phyloP scores from a whole-genome alignment of 768 basidiomycete genomes.

The Pseudohyphozyma bogoriensis region DNA sequence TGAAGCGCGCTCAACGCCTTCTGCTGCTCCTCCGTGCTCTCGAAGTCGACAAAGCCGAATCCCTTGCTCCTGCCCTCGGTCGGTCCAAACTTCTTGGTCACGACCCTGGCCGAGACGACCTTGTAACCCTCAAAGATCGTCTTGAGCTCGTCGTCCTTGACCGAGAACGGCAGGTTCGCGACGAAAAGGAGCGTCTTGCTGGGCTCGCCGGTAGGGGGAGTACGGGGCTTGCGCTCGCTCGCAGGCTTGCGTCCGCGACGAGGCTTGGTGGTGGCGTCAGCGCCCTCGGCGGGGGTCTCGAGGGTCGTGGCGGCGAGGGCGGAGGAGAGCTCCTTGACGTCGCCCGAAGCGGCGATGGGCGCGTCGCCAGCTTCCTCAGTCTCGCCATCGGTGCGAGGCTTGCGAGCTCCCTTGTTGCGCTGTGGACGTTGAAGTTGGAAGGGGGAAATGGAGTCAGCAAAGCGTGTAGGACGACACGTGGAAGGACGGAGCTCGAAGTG shows the following conservation, averaged over 20 bases:
- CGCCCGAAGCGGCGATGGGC: too few species aligned
- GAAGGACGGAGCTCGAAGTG: too few species aligned
- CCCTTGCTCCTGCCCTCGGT: conserved; percentile 78
- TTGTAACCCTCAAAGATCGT: conserved; percentile 74
- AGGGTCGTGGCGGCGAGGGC: conserved; percentile 21
- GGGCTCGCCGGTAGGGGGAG: conserved; percentile 71
- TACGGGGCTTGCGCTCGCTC: conserved; percentile 38
- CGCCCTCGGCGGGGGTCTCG: conserved; percentile 10
- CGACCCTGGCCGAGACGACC: conserved; percentile 78
- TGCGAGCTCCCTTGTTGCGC: conserved; percentile 22
- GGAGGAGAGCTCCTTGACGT: conserved; percentile 19
- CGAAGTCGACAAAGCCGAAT: conserved; percentile 96
- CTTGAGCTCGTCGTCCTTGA: conserved; percentile 67
- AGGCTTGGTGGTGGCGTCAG: neutral
- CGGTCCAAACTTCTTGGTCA: conserved; percentile 70
- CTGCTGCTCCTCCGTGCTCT: conserved; percentile 73
- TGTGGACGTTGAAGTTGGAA: neutral
- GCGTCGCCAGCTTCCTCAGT: conserved; percentile 29
- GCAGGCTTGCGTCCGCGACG: conserved; percentile 17
- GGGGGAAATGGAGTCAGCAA: too few species aligned
- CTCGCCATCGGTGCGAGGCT: conserved; percentile 24
- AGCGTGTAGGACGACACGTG: too few species aligned
- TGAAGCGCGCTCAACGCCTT: conserved; percentile 79
- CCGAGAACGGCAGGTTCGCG: conserved; percentile 91
- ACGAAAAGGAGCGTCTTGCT: conserved; percentile 76